These are phyloP conservation scores for Globisporangium barbulae DNA, from an alignment of 352 stramenopile genomes.

Conservation along the genomic window DNA sequence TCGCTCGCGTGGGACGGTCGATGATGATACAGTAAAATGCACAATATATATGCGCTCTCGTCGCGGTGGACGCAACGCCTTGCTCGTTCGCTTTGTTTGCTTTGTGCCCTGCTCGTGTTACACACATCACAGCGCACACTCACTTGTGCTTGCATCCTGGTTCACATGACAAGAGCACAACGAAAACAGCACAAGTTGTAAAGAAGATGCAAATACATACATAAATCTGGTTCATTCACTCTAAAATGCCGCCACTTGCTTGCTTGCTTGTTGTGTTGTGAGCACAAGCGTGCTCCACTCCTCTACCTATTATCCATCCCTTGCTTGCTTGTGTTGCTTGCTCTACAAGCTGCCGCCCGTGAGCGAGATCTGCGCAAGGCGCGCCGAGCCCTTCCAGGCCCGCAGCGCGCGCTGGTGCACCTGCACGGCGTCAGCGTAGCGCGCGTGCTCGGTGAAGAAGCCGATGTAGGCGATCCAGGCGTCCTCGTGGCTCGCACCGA, in stretches of 20 bases:
- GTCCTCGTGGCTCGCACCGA: slow-evolving; percentile 49
- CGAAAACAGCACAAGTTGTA: not conserved
- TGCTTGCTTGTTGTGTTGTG: not conserved
- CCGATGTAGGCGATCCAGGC: slow-evolving; percentile 75
- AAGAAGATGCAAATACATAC: not conserved
- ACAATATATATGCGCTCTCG: slow-evolving; percentile 11
- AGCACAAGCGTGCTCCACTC: not conserved
- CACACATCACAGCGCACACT: not conserved
- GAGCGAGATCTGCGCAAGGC: slow-evolving; percentile 52
- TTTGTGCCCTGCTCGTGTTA: not conserved
- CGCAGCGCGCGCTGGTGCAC: slow-evolving; percentile 71
- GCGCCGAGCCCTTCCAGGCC: slow-evolving; percentile 55
- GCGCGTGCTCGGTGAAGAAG: slow-evolving; percentile 41
- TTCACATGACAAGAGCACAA: not conserved
- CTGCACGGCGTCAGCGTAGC: slow-evolving; percentile 54
- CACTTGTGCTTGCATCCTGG: not conserved
- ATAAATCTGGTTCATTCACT: not conserved
- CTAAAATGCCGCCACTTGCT: not conserved
- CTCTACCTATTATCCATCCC: not conserved
- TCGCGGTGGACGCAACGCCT: slow-evolving; percentile 1
- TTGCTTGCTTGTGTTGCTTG: not conserved
- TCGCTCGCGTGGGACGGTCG: not conserved
- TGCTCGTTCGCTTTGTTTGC: not conserved
- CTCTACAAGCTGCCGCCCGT: slow-evolving; percentile 20
- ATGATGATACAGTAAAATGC: slow-evolving; percentile 14